Conservation (phyloP, 495 filamentous ascomycete species). For the Pyrenopolyporus hunteri region DNA sequence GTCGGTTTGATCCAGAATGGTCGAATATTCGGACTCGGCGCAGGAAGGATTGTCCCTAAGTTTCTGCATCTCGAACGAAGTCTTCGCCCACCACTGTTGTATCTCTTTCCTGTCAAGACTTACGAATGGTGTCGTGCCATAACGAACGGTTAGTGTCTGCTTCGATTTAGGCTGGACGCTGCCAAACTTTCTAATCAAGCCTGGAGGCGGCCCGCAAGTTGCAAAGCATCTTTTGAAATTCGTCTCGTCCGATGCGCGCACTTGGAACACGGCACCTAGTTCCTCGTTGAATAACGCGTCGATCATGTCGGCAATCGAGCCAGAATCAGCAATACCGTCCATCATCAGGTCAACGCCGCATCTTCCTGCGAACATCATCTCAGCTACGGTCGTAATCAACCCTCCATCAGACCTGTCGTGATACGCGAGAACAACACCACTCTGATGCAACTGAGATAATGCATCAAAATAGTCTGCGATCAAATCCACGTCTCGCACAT, state of each 20-base stretch:
- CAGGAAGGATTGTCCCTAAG: conserved; percentile 87
- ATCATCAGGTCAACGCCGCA: conserved; percentile 87
- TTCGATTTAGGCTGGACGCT: conserved; percentile 69
- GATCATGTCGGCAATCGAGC: conserved; percentile 66
- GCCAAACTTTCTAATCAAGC: conserved; percentile 82
- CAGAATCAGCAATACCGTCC: conserved; percentile 66
- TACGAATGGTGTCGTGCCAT: conserved; percentile 70
- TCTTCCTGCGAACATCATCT: conserved; percentile 98
- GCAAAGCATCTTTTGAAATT: conserved; percentile 91
- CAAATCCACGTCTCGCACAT: conserved; percentile 79
- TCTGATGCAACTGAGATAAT: conserved; percentile 81
- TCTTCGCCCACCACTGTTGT: conserved; percentile 87
- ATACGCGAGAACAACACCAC: conserved; percentile 88
- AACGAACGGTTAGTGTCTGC: conserved; percentile 77
- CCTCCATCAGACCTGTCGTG: conserved; percentile 95
- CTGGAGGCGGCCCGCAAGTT: conserved; percentile 83
- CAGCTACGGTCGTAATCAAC: conserved; percentile 85
- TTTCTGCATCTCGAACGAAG: conserved; percentile 89
- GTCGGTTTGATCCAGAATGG: conserved; percentile 75
- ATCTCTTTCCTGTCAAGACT: conserved; percentile 71
- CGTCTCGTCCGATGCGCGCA: conserved; percentile 80
- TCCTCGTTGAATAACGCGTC: conserved; percentile 93
- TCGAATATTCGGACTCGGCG: conserved; percentile 82
- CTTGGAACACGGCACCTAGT: conserved; percentile 96
- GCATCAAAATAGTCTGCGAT: conserved; percentile 94